A percentile compares a stretch with the other conserved stretches of the same genome.
Evolutionary conservation across 176 grass and related monocot species (phyloP).

Genomic region (Oryza australiensis): DNA sequence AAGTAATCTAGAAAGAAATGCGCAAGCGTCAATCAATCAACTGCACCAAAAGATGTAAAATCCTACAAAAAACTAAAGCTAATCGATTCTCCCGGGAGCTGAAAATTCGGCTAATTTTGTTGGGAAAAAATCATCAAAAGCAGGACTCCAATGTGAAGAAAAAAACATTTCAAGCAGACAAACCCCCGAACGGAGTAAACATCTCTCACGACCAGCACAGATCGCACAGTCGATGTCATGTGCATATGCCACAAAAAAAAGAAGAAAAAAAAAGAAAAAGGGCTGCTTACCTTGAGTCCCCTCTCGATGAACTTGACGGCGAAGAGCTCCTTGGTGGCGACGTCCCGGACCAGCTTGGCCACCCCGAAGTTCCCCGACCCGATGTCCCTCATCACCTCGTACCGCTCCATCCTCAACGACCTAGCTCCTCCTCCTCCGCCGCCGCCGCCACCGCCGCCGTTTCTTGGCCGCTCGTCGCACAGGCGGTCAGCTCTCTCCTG

Average conservation of each 20-base stretch:
- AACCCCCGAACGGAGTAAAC: not conserved
- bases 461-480: not conserved
- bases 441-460: not conserved
- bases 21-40: not conserved
- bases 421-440: not conserved
- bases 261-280: not conserved
- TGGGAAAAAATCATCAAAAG: not conserved
- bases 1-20: not conserved
- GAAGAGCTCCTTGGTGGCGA: slow-evolving; percentile 71
- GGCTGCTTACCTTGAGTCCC: slow-evolving; percentile 77
- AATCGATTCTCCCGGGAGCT: not conserved
- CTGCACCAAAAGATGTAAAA: not conserved
- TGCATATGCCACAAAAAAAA: not conserved
- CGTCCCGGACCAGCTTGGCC: slow-evolving; percentile 80
- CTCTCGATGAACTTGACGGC: slow-evolving; percentile 93
- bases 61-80: not conserved
- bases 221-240: too few relatives aligned
- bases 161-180: not conserved
- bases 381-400: slow-evolving; percentile 78
- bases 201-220: not conserved
- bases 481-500: too few relatives aligned
- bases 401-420: slow-evolving; percentile 55
- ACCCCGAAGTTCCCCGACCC: slow-evolving; percentile 94
- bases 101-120: not conserved
- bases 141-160: not conserved